phyloP scores from a whole-genome alignment of 441 rosid genomes.

The Hypseocharis bilobata region DNA sequence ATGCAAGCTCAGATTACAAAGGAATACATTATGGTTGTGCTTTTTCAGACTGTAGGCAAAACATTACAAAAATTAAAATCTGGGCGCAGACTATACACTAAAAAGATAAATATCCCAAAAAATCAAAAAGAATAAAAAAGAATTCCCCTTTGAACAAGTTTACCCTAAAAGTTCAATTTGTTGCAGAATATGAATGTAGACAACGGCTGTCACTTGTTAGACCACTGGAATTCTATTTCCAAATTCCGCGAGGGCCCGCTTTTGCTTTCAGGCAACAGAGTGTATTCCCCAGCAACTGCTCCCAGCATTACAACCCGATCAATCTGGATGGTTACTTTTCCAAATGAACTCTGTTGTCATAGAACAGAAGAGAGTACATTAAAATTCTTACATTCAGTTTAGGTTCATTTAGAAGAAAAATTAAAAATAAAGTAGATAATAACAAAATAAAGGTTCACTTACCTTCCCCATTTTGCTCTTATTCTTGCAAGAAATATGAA shows the following conservation, averaged over 20 bases:
- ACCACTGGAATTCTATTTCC: conserved; percentile 98
- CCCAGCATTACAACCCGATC: conserved; percentile 97
- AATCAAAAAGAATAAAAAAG: no score
- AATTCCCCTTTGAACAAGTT: no score
- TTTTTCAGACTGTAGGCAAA: no score
- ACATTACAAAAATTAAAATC: no score
- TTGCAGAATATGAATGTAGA: no score
- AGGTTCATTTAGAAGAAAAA: neutral
- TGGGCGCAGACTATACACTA: no score
- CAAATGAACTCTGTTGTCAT: conserved; percentile 74
- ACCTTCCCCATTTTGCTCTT: conserved; percentile 99
- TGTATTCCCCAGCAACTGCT: conserved; percentile 88
- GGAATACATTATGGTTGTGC: no score
- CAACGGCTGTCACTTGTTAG: conserved; percentile 50
- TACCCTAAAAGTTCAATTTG: no score
- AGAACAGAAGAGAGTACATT: no score
- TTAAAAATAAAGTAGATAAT: neutral
- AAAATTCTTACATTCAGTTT: neutral
- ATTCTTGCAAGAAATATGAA: conserved; percentile 89
- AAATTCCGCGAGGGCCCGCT: conserved; percentile 81
- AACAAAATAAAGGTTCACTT: conserved; percentile 5
- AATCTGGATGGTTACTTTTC: conserved; percentile 94
- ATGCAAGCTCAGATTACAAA: no score
- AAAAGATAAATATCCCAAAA: no score
- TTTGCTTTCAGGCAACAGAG: conserved; percentile 83